Base-by-base conservation (phyloP, 1,284 basidiomycete genomes). In the Albatrellus sp. region DNA sequence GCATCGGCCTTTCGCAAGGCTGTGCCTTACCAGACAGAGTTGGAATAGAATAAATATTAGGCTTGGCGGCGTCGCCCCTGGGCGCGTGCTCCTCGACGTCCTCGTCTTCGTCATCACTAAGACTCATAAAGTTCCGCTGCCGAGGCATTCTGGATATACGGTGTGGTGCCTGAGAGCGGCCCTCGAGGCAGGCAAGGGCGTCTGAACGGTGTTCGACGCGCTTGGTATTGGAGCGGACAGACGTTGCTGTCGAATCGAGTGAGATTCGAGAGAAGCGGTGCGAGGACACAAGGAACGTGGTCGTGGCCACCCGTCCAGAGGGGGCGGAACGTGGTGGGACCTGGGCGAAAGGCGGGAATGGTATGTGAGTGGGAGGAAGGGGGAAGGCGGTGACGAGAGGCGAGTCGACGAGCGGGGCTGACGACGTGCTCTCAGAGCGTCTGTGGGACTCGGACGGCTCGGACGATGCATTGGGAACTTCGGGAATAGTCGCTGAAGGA, bases 181-280 rank as follows among this genome's bases (percentile, higher is more conserved):
- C 79, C 52, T 82, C 80, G 20, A 82, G 68, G 33, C 70, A 66
- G 0, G 77, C 79, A 8, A 82, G 69, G 0, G 80, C 79, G 32
- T 74, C 70, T 46, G 60, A 63, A 1, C 67, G 64, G 46, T 68
- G 63, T 36, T 7, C 55, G 50, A 29, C 54, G 14, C 49, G 49
- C 33, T 50, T 48, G 28, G 46, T 40, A 10, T 31, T 6, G 2
- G 50, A 48, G 39, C 50, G 46, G 29, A 50, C 16, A 6, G 50
- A 51, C 12, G 49, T 46, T 2, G 30, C 39, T n/a, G 50, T 51
- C 1, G 63, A 60, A 6, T 54, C 50, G 52, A 64, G 49, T 2
- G 50, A 67, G 55, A 49, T 68, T 54, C 60, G 68, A 63, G 45
- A 55, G 37, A 31, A 50, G 47, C 42, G 12, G 45, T 35, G 44